Evolutionary conservation across 257 asterid genomes (phyloP).

Genomic region (Euphrasia confusa): DNA sequence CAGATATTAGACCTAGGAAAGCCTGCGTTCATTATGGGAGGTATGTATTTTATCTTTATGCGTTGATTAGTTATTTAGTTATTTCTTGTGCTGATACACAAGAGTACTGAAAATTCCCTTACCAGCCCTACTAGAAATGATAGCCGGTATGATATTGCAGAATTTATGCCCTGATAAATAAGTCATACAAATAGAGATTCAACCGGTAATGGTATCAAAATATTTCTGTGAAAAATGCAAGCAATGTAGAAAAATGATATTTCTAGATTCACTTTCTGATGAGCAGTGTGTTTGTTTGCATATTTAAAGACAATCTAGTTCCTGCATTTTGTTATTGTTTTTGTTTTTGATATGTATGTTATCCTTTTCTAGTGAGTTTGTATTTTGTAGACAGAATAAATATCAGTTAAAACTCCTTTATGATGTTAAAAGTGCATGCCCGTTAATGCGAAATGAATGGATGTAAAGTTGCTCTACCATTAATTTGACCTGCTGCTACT

Average conservation of each 20-base stretch:
- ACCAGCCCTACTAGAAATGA: no score
- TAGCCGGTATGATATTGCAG: background rate
- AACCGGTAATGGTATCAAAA: background rate
- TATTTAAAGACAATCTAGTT: slow-evolving; percentile 1
- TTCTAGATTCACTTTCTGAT: background rate
- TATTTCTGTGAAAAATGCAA: background rate
- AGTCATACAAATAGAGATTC: background rate
- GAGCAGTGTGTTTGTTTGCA: slow-evolving; percentile 1
- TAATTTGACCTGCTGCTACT: background rate
- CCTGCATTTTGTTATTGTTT: background rate
- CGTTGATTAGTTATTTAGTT: slow-evolving; percentile 19
- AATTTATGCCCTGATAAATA: no score
- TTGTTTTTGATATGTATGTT: background rate
- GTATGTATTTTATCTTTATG: slow-evolving; percentile 28
- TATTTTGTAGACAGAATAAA: background rate
- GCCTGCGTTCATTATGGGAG: slow-evolving; percentile 84
- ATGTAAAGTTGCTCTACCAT: background rate
- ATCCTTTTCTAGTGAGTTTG: background rate
- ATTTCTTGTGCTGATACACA: no score
- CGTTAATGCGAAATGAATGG: background rate
- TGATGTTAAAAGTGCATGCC: background rate
- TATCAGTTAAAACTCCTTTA: background rate
- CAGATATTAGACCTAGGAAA: slow-evolving; percentile 96
- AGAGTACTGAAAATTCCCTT: no score
- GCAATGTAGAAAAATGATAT: background rate